Evolutionary conservation across 1,284 basidiomycete species (phyloP), one percentile per base, ranked within the genome.

Genomic region (Porodaedalea pini): DNA sequence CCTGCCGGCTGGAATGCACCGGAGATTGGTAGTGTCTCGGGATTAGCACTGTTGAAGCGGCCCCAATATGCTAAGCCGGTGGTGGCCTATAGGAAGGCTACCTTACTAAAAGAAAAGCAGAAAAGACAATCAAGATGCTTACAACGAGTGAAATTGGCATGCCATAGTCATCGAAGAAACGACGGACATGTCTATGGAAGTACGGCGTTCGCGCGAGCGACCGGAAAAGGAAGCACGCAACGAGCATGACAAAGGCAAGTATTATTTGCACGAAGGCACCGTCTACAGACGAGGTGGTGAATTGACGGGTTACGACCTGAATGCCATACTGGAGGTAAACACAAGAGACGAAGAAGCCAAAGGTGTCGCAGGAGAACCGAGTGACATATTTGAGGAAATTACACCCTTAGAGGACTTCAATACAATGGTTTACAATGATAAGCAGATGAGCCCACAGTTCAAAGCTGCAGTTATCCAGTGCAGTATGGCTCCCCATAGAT

Each of bases 401-500:
- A 64, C 88, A 90, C 75, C 83, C 92, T 93, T 60, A 56, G 61
- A 11, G 64, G 62, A 55, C 66, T 62, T 37, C 66, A 62, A 23
- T 51, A 51, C 34, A 58, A 25, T 60, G 21, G 66, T 56, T 49
- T 5, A 13, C 25, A 3, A 37, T n/a, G 15, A 7, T 41, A 27
- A 25, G 31, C 21, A 23, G 45, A 3, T 48, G 50, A 21, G 71
- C 85, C 64, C 61, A 85, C 90, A 88, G 65, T 98, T 97, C 48
- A 93, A 78, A 3, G 86, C 73, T 2, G 95, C 92, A 6, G 90
- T 89, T 48, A 94, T 69, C 84, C 91, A 96, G 68, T 98, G 95
- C 57, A 96, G 78, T 43, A 94, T 93, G 0, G 95, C 94, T 11
- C 84, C 91, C 94, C 95, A 97, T 1, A 96, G 78, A 68, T 94